phyloP scores from a whole-genome alignment of 2,329 filamentous ascomycete genomes.

The Ophiocordyceps camponoti-leonardi region DNA sequence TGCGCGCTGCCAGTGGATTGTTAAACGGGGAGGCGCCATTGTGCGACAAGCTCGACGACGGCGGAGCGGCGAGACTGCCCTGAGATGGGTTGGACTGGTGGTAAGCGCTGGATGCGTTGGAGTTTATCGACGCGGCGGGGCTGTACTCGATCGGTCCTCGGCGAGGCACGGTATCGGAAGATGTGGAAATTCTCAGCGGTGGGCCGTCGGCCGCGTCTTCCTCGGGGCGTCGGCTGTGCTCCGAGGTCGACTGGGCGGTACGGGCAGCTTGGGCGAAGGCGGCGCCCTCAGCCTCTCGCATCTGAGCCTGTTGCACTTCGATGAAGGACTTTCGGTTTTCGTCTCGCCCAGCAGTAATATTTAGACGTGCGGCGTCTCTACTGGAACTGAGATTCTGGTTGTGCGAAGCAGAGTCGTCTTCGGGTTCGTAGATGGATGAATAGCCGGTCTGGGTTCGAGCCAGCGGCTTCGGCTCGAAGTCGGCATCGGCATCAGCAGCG shows the following conservation, averaged over 20 bases:
- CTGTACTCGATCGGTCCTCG: slow-evolving; percentile 19
- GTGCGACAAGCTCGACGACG: slow-evolving; percentile 7
- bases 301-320: slow-evolving; percentile 39
- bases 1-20: slow-evolving; percentile 11
- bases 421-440: slow-evolving; percentile 15
- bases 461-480: slow-evolving; percentile 36
- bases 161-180: slow-evolving; percentile 10
- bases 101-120: slow-evolving; percentile 13
- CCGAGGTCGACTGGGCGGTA: slow-evolving; percentile 15
- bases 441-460: slow-evolving; percentile 41
- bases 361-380: slow-evolving; percentile 23
- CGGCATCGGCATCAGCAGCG: slow-evolving; percentile 12
- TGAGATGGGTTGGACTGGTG: slow-evolving; percentile 6
- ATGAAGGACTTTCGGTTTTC: slow-evolving; percentile 41
- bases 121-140: slow-evolving; percentile 20
- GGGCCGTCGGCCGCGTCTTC: slow-evolving; percentile 10
- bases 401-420: neutral
- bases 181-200: slow-evolving; percentile 9
- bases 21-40: slow-evolving; percentile 6
- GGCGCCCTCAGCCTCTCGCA: slow-evolving; percentile 41
- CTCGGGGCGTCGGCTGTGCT: slow-evolving; percentile 15
- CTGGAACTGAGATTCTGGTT: slow-evolving; percentile 1
- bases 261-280: slow-evolving; percentile 35
- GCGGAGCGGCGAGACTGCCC: slow-evolving; percentile 6
- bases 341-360: slow-evolving; percentile 23